phyloP scores from a whole-genome alignment of 2,329 filamentous ascomycete genomes.

The Neocucurbitaria cava region DNA sequence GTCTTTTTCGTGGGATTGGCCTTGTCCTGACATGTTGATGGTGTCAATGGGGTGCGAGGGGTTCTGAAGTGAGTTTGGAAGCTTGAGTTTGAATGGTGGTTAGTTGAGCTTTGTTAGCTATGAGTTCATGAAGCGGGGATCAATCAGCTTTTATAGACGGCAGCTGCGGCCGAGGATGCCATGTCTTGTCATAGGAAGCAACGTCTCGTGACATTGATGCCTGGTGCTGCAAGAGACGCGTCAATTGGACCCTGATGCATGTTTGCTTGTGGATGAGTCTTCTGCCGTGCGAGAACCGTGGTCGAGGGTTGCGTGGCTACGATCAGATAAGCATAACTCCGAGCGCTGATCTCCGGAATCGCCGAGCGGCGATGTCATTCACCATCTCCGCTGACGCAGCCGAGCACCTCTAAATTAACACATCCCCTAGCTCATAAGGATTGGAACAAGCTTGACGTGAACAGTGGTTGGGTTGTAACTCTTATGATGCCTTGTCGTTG shows the following conservation, averaged over 20 bases:
- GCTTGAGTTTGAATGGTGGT: constrained; percentile 1
- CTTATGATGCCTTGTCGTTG: too few species aligned
- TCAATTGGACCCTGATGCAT: not conserved
- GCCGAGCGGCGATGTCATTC: constrained; percentile 9
- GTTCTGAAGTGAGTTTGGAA: not conserved
- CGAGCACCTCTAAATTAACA: not conserved
- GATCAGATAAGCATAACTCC: constrained; percentile 8
- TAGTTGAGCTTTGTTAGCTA: not conserved
- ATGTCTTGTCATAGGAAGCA: not conserved
- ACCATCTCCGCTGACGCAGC: not conserved
- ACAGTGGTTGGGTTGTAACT: not conserved
- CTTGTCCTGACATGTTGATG: constrained; percentile 21
- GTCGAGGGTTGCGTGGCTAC: not conserved
- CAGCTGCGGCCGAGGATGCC: not conserved
- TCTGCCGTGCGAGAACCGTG: constrained; percentile 1
- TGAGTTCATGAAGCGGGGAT: not conserved
- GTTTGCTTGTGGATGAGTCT: constrained; percentile 5
- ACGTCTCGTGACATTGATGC: constrained; percentile 2
- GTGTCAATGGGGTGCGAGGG: not conserved
- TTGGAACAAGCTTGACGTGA: too few species aligned
- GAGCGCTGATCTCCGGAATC: constrained; percentile 13
- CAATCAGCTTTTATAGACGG: constrained; percentile 10
- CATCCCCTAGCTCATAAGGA: too few species aligned
- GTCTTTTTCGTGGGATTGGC: constrained; percentile 37
- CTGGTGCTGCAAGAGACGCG: not conserved